Evolutionary conservation across 2,329 filamentous ascomycete genomes (phyloP).

Genomic region (Sporothrix pallida): DNA sequence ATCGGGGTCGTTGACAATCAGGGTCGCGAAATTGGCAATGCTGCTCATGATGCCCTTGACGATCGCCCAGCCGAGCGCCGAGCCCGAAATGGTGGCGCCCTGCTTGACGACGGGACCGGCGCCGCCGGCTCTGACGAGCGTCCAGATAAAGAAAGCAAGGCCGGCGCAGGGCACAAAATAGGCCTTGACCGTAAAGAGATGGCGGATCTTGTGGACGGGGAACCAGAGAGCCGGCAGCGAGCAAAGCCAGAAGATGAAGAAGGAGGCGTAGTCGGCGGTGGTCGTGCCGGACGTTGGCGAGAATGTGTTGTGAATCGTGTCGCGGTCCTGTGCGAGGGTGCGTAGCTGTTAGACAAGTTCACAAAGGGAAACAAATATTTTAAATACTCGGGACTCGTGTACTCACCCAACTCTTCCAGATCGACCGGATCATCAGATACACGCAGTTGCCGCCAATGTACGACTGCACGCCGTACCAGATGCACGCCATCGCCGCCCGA

Average conservation of each 20-base stretch:
- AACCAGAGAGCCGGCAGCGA: conserved; percentile 44
- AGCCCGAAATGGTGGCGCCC: conserved; percentile 33
- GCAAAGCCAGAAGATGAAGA: conserved; percentile 41
- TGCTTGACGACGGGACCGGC: conserved; percentile 82
- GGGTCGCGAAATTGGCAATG: conserved; percentile 87
- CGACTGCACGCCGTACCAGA: conserved; percentile 65
- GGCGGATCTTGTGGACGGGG: conserved; percentile 42
- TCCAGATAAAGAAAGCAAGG: conserved; percentile 86
- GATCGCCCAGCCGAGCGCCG: conserved; percentile 74
- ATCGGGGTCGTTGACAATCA: conserved; percentile 83
- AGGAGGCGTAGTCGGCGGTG: conserved; percentile 39
- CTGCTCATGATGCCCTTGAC: conserved; percentile 86
- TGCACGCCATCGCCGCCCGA: conserved; percentile 47
- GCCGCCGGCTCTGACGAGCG: conserved; percentile 78
- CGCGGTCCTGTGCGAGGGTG: conserved; percentile 35
- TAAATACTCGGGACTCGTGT: no score
- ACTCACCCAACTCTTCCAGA: conserved; percentile 73
- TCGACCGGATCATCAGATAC: conserved; percentile 81
- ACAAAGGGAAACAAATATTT: no score
- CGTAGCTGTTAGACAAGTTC: not conserved
- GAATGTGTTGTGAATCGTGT: conserved; percentile 49
- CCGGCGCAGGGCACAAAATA: conserved; percentile 83
- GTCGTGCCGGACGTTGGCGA: conserved; percentile 47
- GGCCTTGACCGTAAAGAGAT: conserved; percentile 73
- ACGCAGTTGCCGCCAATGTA: conserved; percentile 88